Percentiles rank a stretch among this genome's conserved stretches.
Evolutionary conservation across 768 basidiomycete genomes (phyloP).

Genomic region (Phaffia australis): DNA sequence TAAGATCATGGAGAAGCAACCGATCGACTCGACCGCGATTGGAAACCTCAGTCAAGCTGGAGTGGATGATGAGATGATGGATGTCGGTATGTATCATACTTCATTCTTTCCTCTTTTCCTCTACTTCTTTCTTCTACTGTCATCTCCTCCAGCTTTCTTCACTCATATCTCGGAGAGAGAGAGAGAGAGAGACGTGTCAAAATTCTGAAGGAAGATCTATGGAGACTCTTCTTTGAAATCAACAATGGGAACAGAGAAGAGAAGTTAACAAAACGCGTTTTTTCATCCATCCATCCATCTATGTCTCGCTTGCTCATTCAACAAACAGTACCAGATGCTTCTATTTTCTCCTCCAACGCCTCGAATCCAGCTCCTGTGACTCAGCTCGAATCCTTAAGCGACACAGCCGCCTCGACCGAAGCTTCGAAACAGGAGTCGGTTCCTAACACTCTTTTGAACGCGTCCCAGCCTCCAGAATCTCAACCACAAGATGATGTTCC

Average conservation of each 20-base stretch:
- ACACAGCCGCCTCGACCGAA: not conserved
- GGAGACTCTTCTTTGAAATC: not conserved
- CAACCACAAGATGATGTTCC: conserved; percentile 49
- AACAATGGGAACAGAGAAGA: not conserved
- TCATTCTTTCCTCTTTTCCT: not conserved
- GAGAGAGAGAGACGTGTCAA: not conserved
- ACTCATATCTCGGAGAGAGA: conserved; percentile 3
- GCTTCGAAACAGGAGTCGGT: not conserved
- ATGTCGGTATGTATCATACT: conserved; percentile 28
- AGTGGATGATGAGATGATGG: conserved; percentile 7
- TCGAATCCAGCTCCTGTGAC: conserved; percentile 1
- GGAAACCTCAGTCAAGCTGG: conserved; percentile 50
- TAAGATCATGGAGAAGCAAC: conserved; percentile 80
- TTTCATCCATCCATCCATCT: not conserved
- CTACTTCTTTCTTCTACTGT: conserved; percentile 17
- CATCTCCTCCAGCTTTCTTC: conserved; percentile 15
- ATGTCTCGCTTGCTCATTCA: not conserved
- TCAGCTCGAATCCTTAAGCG: conserved; percentile 17
- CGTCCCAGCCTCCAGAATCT: not conserved
- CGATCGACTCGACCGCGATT: conserved; percentile 64
- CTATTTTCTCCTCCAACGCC: not conserved
- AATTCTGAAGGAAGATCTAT: conserved; percentile 8
- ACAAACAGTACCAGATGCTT: not conserved
- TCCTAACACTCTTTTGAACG: not conserved
- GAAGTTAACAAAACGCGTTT: not conserved